These are phyloP conservation scores for Barbarea vulgaris DNA, from an alignment of 345 rosid genomes.

Conservation along the genomic window DNA sequence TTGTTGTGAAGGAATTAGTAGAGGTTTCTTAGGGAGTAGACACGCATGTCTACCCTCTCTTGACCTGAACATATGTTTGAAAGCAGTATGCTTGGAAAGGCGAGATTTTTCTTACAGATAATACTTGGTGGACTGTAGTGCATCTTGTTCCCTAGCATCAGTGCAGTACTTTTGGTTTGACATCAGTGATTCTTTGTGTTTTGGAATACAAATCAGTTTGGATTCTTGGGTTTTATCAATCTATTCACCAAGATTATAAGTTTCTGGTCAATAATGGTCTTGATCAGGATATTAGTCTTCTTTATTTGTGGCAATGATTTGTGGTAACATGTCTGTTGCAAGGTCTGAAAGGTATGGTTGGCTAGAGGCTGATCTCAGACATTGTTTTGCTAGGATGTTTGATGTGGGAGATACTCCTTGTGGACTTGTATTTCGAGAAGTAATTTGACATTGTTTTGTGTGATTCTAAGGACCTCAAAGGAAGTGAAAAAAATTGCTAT, in stretches of 20 bases:
- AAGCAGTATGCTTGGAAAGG: not conserved
- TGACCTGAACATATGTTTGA: not conserved
- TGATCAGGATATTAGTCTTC: slow-evolving; percentile 22
- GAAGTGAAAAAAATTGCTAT: too few relatives aligned
- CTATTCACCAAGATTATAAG: not conserved
- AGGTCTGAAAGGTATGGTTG: slow-evolving; percentile 6
- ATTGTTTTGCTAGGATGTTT: slow-evolving; percentile 4
- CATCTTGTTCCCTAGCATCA: slow-evolving; percentile 14
- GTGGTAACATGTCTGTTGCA: slow-evolving; percentile 4
- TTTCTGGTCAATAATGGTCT: slow-evolving; percentile 22
- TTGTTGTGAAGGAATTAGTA: not conserved
- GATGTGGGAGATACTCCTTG: not conserved
- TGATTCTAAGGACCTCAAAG: slow-evolving; percentile 13
- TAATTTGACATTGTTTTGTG: not conserved
- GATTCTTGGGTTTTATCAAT: not conserved
- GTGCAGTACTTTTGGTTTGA: not conserved
- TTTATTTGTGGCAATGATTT: not conserved
- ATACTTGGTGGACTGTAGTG: not conserved
- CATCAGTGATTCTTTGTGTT: not conserved
- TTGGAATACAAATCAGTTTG: not conserved
- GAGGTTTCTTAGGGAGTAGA: slow-evolving; percentile 6
- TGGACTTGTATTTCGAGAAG: not conserved
- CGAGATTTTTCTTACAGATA: not conserved
- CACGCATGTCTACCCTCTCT: not conserved
- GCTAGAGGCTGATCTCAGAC: not conserved